phyloP scores from a whole-genome alignment of 2,329 filamentous ascomycete genomes.

The Alternaria gaisen region DNA sequence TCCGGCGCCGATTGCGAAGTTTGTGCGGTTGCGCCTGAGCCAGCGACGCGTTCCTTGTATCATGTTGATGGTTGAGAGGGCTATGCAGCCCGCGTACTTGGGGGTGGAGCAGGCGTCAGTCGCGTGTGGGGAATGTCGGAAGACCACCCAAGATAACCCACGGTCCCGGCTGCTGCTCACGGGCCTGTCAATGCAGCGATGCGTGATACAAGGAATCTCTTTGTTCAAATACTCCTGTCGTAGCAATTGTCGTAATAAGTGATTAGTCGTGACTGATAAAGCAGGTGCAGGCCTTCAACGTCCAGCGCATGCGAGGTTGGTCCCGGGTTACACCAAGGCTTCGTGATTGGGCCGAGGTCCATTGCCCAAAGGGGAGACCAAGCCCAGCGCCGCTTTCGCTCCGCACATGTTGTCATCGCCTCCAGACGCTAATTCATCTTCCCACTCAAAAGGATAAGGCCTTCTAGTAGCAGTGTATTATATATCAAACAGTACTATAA shows the following conservation, averaged over 20 bases:
- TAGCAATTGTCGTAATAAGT: not conserved
- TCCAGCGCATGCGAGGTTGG: conserved; percentile 20
- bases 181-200: conserved; percentile 6
- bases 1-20: conserved; percentile 85
- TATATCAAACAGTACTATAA: not conserved
- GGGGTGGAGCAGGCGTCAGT: conserved; percentile 24
- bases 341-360: conserved; percentile 28
- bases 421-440: not conserved
- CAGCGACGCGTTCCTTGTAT: conserved; percentile 82
- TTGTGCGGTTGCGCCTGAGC: conserved; percentile 90
- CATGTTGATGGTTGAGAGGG: conserved; percentile 54
- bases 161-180: conserved; percentile 20
- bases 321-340: conserved; percentile 8
- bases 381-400: conserved; percentile 11
- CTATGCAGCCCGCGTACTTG: conserved; percentile 7
- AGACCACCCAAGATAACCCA: conserved; percentile 5
- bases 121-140: conserved; percentile 23
- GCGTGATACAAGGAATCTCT: not conserved
- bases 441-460: too few species aligned
- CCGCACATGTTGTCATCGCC: not conserved
- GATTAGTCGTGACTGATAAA: not conserved
- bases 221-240: not conserved
- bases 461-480: not conserved
- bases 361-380: conserved; percentile 24
- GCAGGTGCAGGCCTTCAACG: not conserved